Evolutionary conservation across 208 protist species (phyloP).

Genomic region (Leishmania gerbilli): DNA sequence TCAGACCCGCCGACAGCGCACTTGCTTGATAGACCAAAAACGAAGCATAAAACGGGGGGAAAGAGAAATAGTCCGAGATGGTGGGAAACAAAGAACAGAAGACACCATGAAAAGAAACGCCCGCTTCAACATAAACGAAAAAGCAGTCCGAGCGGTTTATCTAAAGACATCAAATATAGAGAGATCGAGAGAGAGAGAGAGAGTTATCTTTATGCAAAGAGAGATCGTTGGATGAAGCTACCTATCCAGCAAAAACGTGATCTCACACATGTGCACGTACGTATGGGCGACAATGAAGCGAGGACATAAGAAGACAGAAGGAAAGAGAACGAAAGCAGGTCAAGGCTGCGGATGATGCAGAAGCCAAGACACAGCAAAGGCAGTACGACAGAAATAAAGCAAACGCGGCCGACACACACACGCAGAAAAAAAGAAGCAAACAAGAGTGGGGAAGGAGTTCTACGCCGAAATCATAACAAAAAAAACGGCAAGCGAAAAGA

Average conservation of each 20-base stretch:
- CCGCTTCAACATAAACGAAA: too few relatives aligned
- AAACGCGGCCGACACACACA: neutral
- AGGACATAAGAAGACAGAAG: neutral
- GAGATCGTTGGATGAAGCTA: neutral
- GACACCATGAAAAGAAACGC: too few relatives aligned
- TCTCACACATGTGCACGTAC: neutral
- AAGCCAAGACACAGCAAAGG: neutral
- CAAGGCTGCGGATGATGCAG: neutral
- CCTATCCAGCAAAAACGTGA: neutral
- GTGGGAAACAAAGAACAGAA: too few relatives aligned
- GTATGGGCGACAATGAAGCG: neutral
- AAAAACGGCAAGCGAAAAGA: too few relatives aligned
- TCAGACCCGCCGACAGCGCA: neutral
- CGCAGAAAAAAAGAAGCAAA: slow-evolving; percentile 10
- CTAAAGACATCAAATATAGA: too few relatives aligned
- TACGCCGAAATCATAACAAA: neutral
- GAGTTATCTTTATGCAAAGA: neutral
- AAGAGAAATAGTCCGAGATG: too few relatives aligned
- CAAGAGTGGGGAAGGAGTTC: neutral
- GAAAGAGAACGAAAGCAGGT: neutral
- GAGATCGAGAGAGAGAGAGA: neutral
- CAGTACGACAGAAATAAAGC: neutral
- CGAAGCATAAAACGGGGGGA: too few relatives aligned
- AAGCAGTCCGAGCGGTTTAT: too few relatives aligned
- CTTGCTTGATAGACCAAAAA: neutral